Conservation (phyloP, 352 stramenopile genomes). For the Pythium oligandrum region DNA sequence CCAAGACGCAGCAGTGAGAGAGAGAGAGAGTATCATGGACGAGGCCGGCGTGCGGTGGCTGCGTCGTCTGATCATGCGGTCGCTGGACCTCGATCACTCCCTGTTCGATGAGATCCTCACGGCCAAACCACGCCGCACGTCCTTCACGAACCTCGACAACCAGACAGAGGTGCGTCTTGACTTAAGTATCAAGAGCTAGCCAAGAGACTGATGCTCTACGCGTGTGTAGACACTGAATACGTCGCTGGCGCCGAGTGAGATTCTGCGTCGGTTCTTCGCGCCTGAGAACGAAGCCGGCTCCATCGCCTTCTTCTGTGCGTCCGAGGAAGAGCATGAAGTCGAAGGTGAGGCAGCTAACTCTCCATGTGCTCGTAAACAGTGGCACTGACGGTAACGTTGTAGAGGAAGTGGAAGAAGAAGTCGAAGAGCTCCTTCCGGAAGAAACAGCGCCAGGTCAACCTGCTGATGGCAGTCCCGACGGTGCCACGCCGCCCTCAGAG, state of each 20-base stretch:
- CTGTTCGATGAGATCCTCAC: constrained; percentile 54
- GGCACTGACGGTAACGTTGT: not conserved
- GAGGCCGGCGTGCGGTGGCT: constrained; percentile 51
- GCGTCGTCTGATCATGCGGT: constrained; percentile 49
- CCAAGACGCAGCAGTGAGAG: too few species aligned
- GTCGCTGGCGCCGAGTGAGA: constrained; percentile 21
- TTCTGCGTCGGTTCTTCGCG: constrained; percentile 58
- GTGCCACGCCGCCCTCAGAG: constrained; percentile 14
- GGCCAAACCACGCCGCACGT: constrained; percentile 21
- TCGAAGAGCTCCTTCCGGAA: constrained; percentile 45
- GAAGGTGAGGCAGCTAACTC: constrained; percentile 29
- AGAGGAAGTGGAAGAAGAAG: constrained; percentile 80
- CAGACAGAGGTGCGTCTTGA: constrained; percentile 29
- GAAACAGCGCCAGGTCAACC: constrained; percentile 18
- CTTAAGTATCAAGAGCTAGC: not conserved
- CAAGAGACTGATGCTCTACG: not conserved
- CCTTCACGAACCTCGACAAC: constrained; percentile 26
- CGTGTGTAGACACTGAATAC: constrained; percentile 16
- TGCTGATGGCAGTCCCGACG: not conserved
- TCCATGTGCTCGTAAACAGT: not conserved
- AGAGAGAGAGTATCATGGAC: constrained; percentile 30
- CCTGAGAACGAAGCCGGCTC: constrained; percentile 46
- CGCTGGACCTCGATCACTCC: constrained; percentile 48
- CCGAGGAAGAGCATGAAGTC: constrained; percentile 59
- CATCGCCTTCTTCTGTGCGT: constrained; percentile 74